phyloP scores from a whole-genome alignment of 2,329 filamentous ascomycete genomes.

The Ilyonectria sp. region DNA sequence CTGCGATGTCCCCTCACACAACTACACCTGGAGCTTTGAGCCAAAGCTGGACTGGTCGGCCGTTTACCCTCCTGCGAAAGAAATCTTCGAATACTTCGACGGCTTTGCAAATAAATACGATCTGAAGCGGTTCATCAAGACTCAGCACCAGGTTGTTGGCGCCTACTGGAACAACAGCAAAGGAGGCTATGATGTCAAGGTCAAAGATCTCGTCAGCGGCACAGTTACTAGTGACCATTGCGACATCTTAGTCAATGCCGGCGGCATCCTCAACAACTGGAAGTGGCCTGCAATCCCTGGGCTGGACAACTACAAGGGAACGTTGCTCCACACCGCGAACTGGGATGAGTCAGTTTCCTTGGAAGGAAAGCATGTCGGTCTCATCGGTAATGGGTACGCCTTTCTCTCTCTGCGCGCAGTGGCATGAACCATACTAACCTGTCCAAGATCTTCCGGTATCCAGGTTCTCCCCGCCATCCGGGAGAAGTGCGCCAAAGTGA shows the following conservation, averaged over 20 bases:
- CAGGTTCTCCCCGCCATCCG: slow-evolving; percentile 64
- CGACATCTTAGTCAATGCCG: slow-evolving; percentile 65
- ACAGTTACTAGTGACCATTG: slow-evolving; percentile 44
- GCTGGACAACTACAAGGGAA: slow-evolving; percentile 62
- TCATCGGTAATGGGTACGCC: slow-evolving; percentile 59
- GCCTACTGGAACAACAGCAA: slow-evolving; percentile 62
- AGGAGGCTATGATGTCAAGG: slow-evolving; percentile 59
- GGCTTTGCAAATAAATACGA: slow-evolving; percentile 63
- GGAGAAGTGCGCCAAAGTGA: slow-evolving; percentile 57
- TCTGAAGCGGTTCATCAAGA: slow-evolving; percentile 61
- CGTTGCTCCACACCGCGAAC: slow-evolving; percentile 66
- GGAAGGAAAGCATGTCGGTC: slow-evolving; percentile 56
- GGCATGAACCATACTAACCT: neutral
- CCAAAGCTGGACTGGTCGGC: slow-evolving; percentile 64
- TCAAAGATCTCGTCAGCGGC: slow-evolving; percentile 49
- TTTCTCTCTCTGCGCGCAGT: neutral
- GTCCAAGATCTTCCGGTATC: slow-evolving; percentile 56
- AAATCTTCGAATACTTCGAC: slow-evolving; percentile 70
- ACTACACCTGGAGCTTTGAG: slow-evolving; percentile 66
- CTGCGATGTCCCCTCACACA: slow-evolving; percentile 68
- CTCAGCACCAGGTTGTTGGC: slow-evolving; percentile 57
- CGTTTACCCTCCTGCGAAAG: slow-evolving; percentile 68
- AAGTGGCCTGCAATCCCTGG: slow-evolving; percentile 67
- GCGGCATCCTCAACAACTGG: slow-evolving; percentile 65
- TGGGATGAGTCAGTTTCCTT: slow-evolving; percentile 63